Base-by-base conservation (phyloP, 306 rosid species). In the Gastrolobium bilobum region DNA sequence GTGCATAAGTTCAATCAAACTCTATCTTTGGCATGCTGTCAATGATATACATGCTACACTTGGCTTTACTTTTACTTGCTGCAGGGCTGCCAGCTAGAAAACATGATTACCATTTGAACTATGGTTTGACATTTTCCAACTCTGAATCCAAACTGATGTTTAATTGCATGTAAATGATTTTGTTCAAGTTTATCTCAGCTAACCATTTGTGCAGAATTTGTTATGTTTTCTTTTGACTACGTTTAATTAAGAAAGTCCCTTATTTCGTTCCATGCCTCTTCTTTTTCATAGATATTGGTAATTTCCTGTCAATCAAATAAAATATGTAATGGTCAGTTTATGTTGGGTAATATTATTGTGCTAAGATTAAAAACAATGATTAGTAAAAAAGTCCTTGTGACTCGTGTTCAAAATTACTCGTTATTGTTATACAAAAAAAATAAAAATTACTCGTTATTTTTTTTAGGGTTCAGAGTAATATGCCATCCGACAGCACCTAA, bases 1-100 rank as follows among this genome's bases (percentile, higher is more conserved):
- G 37, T 52, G 75, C 73, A 64, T 46, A 31, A 38, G 80, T 52
- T 75, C 70, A 71, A 3, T 68, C 31, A 77, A 67, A 15, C 3
- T 40, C n/a, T 15, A 46, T 73, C 63, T 58, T 30, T 58, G 40
- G 81, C 66, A 66, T 68, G 48, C 3, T 70, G 62, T 15, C 61
- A n/a, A 14, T 50, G 47, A 10, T n/a, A 31, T 35, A 35, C 33
- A 57, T 65, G 63, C 71, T 73, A 26, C 76, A 2, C 2, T 38
- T 33, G 29, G 39, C 42, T 78, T 58, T 33, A 6, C 14, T 14
- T 47, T 29, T 50, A 26, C 53, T 42, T 43, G 40, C 31, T 42
- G n/a, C 30, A 51, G 31, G 54, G 65, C 57, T 69, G 56, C 64
- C 64, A 69, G 14, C 26, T 44, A 53, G 79, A 64, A 13, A 64